Conservation (phyloP, 805 yeast genomes). For the Teunomyces stri region DNA sequence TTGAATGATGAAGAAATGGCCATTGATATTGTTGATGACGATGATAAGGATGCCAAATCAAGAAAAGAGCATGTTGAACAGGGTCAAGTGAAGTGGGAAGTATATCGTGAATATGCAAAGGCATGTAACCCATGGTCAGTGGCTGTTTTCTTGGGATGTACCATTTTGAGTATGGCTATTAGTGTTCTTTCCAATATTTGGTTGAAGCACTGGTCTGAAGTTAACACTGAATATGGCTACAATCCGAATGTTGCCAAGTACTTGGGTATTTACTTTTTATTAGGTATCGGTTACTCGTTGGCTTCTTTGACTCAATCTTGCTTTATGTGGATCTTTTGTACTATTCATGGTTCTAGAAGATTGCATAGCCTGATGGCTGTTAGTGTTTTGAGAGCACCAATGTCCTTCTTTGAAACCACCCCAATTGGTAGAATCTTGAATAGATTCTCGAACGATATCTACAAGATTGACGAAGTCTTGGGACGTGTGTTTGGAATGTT, state of each 20-base stretch:
- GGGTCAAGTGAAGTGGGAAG: slow-evolving; percentile 89
- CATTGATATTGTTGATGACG: slow-evolving; percentile 33
- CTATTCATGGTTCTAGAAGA: slow-evolving; percentile 75
- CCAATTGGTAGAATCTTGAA: slow-evolving; percentile 91
- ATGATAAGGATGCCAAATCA: slow-evolving; percentile 37
- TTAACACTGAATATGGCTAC: slow-evolving; percentile 62
- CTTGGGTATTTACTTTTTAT: slow-evolving; percentile 67
- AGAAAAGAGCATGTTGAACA: slow-evolving; percentile 82
- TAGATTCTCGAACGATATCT: slow-evolving; percentile 87
- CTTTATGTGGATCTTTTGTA: slow-evolving; percentile 74
- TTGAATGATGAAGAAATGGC: slow-evolving; percentile 37
- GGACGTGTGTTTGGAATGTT: slow-evolving; percentile 73
- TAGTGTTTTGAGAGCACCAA: slow-evolving; percentile 80
- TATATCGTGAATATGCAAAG: slow-evolving; percentile 77
- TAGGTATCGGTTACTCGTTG: slow-evolving; percentile 69
- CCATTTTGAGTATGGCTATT: slow-evolving; percentile 56
- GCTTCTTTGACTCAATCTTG: slow-evolving; percentile 64
- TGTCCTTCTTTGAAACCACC: slow-evolving; percentile 94
- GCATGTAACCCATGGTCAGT: slow-evolving; percentile 81
- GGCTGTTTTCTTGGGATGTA: slow-evolving; percentile 49
- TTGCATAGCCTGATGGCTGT: slow-evolving; percentile 75
- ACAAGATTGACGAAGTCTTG: slow-evolving; percentile 77
- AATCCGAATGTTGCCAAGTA: slow-evolving; percentile 76
- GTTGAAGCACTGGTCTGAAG: slow-evolving; percentile 97
- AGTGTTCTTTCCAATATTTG: slow-evolving; percentile 78